Conservation (phyloP, 305 asterid genomes). For the Plantago coronopus region DNA sequence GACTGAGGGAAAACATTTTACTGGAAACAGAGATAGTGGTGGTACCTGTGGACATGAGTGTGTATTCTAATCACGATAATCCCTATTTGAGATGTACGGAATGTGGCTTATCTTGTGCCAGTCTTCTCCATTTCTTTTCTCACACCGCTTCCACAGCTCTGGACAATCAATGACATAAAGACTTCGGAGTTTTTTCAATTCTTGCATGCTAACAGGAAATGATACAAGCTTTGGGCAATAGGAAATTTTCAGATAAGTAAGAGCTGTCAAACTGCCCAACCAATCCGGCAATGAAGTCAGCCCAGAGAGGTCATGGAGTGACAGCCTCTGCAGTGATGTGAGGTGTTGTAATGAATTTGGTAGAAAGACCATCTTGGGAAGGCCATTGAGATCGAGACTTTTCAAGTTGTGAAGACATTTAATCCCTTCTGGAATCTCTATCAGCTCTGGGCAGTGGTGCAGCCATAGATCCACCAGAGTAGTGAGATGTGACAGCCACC, state of each 20-base stretch:
- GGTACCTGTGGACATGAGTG: too few species aligned
- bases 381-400: not conserved
- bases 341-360: conserved; percentile 2
- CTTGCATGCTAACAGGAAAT: not conserved
- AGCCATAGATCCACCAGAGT: not conserved
- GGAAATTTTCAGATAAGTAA: not conserved
- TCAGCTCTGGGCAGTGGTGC: not conserved
- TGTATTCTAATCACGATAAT: too few species aligned
- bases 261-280: not conserved
- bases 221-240: not conserved
- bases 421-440: conserved; percentile 3
- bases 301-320: not conserved
- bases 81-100: not conserved
- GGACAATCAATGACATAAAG: not conserved
- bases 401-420: not conserved
- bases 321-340: not conserved
- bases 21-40: too few species aligned
- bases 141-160: conserved; percentile 16
- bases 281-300: conserved; percentile 4
- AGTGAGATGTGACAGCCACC: conserved; percentile 11
- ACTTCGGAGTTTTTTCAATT: not conserved
- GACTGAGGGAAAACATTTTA: too few species aligned
- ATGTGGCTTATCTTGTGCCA: conserved; percentile 20
- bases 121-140: conserved; percentile 19
- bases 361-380: conserved; percentile 4